Evolutionary conservation across 345 rosid genomes (phyloP).

Genomic region (Arabidopsis suecica): DNA sequence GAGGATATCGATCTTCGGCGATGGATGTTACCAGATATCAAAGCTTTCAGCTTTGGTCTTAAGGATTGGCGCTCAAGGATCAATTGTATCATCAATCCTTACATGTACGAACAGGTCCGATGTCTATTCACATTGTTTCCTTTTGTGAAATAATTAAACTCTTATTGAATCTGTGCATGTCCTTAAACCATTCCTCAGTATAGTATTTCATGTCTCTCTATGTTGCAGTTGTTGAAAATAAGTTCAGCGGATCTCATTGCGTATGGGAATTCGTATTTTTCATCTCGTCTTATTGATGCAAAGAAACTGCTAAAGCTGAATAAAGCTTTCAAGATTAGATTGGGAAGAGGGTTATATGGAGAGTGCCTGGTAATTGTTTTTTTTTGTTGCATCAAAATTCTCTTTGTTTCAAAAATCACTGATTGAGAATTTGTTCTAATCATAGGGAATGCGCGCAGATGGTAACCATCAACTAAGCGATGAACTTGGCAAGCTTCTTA

Average conservation of each 20-base stretch:
- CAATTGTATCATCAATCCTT: constrained; percentile 74
- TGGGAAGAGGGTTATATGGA: constrained; percentile 95
- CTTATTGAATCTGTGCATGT: background rate
- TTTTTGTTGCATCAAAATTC: background rate
- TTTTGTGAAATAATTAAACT: background rate
- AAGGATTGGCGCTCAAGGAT: constrained; percentile 67
- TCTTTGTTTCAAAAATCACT: constrained; percentile 8
- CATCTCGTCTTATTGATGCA: constrained; percentile 58
- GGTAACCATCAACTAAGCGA: constrained; percentile 65
- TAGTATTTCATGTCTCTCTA: constrained; percentile 33
- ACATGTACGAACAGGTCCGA: constrained; percentile 70
- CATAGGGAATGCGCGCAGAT: constrained; percentile 79
- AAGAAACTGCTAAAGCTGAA: constrained; percentile 65
- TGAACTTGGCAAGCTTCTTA: constrained; percentile 81
- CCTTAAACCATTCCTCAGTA: background rate
- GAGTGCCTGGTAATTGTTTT: constrained; percentile 74
- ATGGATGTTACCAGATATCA: constrained; percentile 70
- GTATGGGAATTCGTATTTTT: constrained; percentile 57
- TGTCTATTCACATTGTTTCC: background rate
- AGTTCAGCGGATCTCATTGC: constrained; percentile 58
- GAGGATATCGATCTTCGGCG: constrained; percentile 79
- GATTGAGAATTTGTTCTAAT: constrained; percentile 7
- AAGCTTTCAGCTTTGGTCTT: constrained; percentile 67
- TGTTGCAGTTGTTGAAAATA: constrained; percentile 63
- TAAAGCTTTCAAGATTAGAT: constrained; percentile 59